These are phyloP conservation scores for Arachis monticola DNA, from an alignment of 331 rosid species.

Conservation along the genomic window DNA sequence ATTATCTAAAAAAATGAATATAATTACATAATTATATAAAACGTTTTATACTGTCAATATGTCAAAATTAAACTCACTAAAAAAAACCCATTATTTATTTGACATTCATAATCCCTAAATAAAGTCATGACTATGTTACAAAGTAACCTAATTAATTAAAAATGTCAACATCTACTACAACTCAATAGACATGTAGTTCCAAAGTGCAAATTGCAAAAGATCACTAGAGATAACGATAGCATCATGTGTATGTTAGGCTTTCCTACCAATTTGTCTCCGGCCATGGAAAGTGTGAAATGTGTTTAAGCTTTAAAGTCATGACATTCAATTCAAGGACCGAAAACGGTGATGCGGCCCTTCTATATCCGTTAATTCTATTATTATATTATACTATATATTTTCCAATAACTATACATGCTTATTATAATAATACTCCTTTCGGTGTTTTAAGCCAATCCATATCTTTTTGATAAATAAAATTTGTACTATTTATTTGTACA, in stretches of 20 bases:
- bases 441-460: neutral
- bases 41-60: too few species aligned
- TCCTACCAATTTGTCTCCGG: slow-evolving; percentile 1
- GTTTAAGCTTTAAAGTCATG: too few species aligned
- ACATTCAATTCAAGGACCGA: slow-evolving; percentile 4
- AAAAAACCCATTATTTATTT: too few species aligned
- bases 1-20: too few species aligned
- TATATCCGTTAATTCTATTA: slow-evolving; percentile 12
- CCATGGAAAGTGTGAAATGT: neutral
- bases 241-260: neutral
- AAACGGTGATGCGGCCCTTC: slow-evolving; percentile 22
- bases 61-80: too few species aligned
- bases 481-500: too few species aligned
- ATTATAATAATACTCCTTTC: neutral
- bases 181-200: neutral
- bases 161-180: slow-evolving; percentile 1
- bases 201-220: neutral
- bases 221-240: neutral
- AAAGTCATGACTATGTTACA: too few species aligned
- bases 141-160: too few species aligned
- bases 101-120: too few species aligned
- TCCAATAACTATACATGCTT: too few species aligned
- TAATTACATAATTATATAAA: too few species aligned
- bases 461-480: too few species aligned
- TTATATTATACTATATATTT: neutral